Percentiles rank a stretch among this genome's conserved stretches.
These are phyloP conservation scores for Dendrostoma leiphaemia DNA, from an alignment of 2,329 filamentous ascomycete genomes.

Conservation along the genomic window DNA sequence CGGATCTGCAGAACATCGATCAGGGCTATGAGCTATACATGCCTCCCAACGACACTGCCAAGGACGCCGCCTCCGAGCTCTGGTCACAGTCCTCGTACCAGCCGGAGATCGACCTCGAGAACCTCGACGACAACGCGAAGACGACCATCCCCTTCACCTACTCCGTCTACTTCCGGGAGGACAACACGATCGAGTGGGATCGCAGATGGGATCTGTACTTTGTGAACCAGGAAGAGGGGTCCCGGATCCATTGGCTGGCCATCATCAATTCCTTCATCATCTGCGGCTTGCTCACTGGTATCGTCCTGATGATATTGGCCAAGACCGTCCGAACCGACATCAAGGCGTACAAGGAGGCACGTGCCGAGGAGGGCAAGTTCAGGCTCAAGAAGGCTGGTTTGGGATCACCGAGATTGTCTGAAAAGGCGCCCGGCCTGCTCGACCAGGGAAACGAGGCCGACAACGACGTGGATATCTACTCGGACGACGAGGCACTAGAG, in stretches of 20 bases:
- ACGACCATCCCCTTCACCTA: constrained; percentile 82
- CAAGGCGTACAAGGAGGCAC: constrained; percentile 67
- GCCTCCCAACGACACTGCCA: constrained; percentile 57
- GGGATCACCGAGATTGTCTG: constrained; percentile 40
- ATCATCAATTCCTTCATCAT: constrained; percentile 87
- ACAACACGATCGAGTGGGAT: constrained; percentile 75
- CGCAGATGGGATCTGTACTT: constrained; percentile 90
- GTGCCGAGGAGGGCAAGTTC: constrained; percentile 64
- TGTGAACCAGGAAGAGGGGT: constrained; percentile 79
- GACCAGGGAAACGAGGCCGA: constrained; percentile 56
- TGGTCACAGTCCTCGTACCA: constrained; percentile 60
- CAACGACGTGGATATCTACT: constrained; percentile 54
- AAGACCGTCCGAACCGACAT: constrained; percentile 78
- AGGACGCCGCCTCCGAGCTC: constrained; percentile 32
- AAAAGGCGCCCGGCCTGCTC: constrained; percentile 58
- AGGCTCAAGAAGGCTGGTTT: constrained; percentile 48
- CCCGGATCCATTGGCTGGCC: constrained; percentile 81
- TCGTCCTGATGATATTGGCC: constrained; percentile 77
- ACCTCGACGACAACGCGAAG: constrained; percentile 59
- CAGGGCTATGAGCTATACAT: constrained; percentile 69
- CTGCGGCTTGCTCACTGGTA: constrained; percentile 72
- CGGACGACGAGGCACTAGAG: constrained; percentile 72
- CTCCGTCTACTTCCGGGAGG: constrained; percentile 86
- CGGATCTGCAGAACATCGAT: constrained; percentile 60
- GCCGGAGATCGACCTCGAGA: constrained; percentile 53